Evolutionary conservation across 306 rosid genomes (phyloP).

Genomic region (Prinsepia uniflora): DNA sequence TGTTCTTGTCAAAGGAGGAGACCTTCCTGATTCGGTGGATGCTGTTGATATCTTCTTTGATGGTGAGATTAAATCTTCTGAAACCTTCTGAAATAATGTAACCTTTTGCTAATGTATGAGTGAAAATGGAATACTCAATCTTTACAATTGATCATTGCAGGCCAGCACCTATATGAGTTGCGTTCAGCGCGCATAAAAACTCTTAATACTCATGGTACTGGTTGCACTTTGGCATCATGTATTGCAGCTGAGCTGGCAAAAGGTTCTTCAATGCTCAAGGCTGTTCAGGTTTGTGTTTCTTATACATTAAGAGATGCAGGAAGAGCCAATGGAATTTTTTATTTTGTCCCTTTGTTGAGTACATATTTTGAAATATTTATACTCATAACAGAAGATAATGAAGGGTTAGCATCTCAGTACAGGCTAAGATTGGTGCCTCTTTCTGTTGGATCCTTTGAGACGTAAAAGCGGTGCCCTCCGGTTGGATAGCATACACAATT

Average conservation of each 20-base stretch:
- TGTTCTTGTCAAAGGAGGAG: slow-evolving; percentile 95
- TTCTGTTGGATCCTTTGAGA: background rate
- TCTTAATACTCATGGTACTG: slow-evolving; percentile 87
- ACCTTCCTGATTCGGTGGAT: slow-evolving; percentile 77
- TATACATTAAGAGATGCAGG: background rate
- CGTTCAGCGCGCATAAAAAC: slow-evolving; percentile 57
- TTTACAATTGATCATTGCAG: slow-evolving; percentile 45
- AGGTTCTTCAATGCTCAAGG: slow-evolving; percentile 72
- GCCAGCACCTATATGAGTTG: slow-evolving; percentile 64
- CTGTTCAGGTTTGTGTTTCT: slow-evolving; percentile 53
- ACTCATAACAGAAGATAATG: background rate
- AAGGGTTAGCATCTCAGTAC: background rate
- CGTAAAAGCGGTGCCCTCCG: background rate
- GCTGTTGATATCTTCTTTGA: slow-evolving; percentile 81
- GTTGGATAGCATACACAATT: slow-evolving; percentile 1
- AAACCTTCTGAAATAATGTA: slow-evolving; percentile 8
- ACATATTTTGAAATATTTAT: background rate
- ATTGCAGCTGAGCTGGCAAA: slow-evolving; percentile 95
- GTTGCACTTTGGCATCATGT: slow-evolving; percentile 92
- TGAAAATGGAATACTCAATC: slow-evolving; percentile 23
- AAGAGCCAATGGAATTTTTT: background rate
- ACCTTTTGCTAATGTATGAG: background rate
- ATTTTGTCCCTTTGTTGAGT: background rate
- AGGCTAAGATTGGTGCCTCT: background rate
- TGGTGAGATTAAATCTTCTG: slow-evolving; percentile 43